Percentiles rank a stretch among this genome's conserved stretches.
Evolutionary conservation across 345 rosid species (phyloP).

Genomic region (Reutealis trisperma): DNA sequence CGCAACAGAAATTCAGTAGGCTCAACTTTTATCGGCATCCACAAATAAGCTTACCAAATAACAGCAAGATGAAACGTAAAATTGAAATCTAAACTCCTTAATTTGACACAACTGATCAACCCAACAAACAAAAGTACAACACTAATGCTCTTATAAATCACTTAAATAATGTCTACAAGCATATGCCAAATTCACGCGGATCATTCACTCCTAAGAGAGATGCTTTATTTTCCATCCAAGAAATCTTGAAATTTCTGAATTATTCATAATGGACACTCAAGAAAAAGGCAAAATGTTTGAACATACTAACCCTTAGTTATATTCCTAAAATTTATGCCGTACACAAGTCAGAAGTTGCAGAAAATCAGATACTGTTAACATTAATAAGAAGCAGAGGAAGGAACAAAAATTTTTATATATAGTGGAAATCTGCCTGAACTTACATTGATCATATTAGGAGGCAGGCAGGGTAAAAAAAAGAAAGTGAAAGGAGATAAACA

Average conservation of each 20-base stretch:
- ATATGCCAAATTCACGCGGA: background rate
- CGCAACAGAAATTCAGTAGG: background rate
- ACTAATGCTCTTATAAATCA: background rate
- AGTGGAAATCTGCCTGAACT: constrained; percentile 11
- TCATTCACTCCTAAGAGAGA: background rate
- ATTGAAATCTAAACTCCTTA: too few species aligned
- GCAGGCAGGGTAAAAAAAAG: background rate
- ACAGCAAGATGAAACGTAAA: background rate
- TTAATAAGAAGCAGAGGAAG: background rate
- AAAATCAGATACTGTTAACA: background rate
- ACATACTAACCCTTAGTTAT: background rate
- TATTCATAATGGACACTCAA: background rate
- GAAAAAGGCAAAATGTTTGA: background rate
- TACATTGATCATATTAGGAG: constrained; percentile 1
- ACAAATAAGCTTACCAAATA: background rate
- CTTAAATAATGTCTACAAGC: background rate
- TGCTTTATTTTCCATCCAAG: background rate
- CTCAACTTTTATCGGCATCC: background rate
- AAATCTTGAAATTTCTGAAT: background rate
- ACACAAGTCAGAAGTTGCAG: background rate
- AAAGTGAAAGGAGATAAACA: background rate
- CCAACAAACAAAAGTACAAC: background rate
- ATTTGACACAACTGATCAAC: background rate
- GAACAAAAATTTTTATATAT: background rate
- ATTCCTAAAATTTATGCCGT: background rate